Evolutionary conservation across 345 rosid genomes (phyloP), one percentile per base, ranked within the genome.

Genomic region (Euclidium syriacum): DNA sequence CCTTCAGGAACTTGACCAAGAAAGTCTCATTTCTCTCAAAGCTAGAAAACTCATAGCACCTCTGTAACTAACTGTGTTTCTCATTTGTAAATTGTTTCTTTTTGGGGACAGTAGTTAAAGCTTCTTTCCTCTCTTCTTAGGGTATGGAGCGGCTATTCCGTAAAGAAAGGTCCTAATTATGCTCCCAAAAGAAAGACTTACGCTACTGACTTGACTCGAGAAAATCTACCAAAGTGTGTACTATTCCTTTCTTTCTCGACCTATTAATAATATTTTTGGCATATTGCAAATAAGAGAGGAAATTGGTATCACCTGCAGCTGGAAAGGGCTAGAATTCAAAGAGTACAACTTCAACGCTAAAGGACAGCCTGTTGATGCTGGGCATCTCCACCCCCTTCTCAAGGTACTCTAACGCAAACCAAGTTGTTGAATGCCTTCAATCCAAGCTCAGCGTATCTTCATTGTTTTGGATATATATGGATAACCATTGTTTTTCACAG

Each of bases 311-410:
- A 19, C 53, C 10, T 48, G 58, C 67, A 91, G 98, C 59, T 92
- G 95, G 99, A 75, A 76, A 73, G 89, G 84, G 14, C 60, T 87
- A 53, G 95, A 87, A 66, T 90, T 94, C 72, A 94, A 94, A 74
- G 97, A 84, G 62, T 90, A 90, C 67, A 94, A 94, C 75, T 87
- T 87, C 77, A 81, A 73, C 48, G 95, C 97, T 35, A 90, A 87
- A 77, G 99, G 99, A 71, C 88, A 73, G 56, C 91, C 90, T 56
- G 58, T 83, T 62, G 94, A 89, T 65, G 71, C 91, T 73, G 98
- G 98, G 41, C 84, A 89, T 80, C 88, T 92, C 62, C 97, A 92
- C 64, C 98, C 98, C 7, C 86, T 92, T 50, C 95, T 80, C 54
- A 89, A 92, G 95, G 98, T 77, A 81, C 46, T 11, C 33, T 5